Base-by-base conservation (phyloP, 2,329 filamentous ascomycete genomes). In the Epichloe amarillans region DNA sequence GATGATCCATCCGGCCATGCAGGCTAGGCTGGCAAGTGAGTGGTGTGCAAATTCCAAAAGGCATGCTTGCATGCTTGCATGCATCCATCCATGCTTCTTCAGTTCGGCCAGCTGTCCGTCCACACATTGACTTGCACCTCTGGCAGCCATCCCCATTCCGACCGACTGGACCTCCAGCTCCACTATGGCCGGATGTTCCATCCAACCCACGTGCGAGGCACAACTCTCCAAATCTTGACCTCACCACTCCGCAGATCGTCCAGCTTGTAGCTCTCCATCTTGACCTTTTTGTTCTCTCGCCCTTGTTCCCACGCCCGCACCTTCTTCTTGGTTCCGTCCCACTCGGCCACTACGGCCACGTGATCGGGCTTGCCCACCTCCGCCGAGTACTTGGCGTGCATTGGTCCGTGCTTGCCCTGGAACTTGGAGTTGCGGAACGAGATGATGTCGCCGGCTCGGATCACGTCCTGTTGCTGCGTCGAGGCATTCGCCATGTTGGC, bases 301-400 rank as follows among this genome's bases (percentile, higher is more conserved):
- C 91, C 91, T 65, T 98, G 93, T 67, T 97, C 93, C 87, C 88
- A 97, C 2, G 84, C 90, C 30, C 90, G 74, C 26, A 98, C 84
- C 75, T 97, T 96, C 77, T 95, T 95, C 79, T 96, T 95, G 40
- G 88, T 95, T 3, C 93, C 93, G 66, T 98, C 93, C 93, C 93
- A 98, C 66, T 98, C 93, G 10, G 88, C 80, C 4, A 98, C 91
- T 2, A 98, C 72, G 2, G 80, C 93, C 0, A 97, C 91, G 61
- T 98, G 93, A 56, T 91, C 88, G 4, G 80, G 80, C 64, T 88
- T 93, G 56, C 89, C 90, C 1, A 96, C 87, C 58, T 98, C 93
- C 49, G 81, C 73, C 46, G 76, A 83, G 66, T 98, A 98, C 66
- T 96, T 97, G 57, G 87, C 85, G 64, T 97, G 90, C 86, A 98